phyloP scores from a whole-genome alignment of 1,284 basidiomycete species.

The Athelia sp. region DNA sequence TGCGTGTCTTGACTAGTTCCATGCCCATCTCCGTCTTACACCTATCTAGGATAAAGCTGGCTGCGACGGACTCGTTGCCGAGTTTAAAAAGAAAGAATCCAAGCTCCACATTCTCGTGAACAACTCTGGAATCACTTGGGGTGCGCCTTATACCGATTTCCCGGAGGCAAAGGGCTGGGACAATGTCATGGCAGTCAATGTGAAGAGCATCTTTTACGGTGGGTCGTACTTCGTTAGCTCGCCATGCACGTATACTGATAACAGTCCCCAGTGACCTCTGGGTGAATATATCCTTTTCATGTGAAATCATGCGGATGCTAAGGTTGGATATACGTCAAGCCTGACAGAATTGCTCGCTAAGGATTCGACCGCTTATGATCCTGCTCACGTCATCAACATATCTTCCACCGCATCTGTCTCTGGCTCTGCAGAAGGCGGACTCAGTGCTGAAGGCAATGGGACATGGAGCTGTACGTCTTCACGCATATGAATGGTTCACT shows the following conservation, averaged over 20 bases:
- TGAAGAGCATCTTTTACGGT: constrained; percentile 81
- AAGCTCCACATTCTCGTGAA: constrained; percentile 79
- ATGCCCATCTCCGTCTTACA: constrained; percentile 1
- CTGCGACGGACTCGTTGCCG: constrained; percentile 67
- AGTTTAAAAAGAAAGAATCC: constrained; percentile 63
- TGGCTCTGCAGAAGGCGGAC: constrained; percentile 43
- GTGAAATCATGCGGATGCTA: background rate
- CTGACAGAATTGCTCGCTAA: constrained; percentile 63
- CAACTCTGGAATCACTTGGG: constrained; percentile 81
- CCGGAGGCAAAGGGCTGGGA: constrained; percentile 85
- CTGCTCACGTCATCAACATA: constrained; percentile 77
- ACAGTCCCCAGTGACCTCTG: constrained; percentile 51
- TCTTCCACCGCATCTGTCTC: constrained; percentile 69
- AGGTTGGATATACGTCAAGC: constrained; percentile 24
- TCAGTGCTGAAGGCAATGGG: constrained; percentile 59
- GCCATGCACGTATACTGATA: background rate
- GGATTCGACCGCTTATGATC: constrained; percentile 61
- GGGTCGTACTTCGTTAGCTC: background rate
- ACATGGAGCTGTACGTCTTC: constrained; percentile 76
- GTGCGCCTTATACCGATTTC: constrained; percentile 67
- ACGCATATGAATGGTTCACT: background rate
- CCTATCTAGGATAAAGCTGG: constrained; percentile 65
- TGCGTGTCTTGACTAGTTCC: constrained; percentile 30
- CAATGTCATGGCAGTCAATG: constrained; percentile 71
- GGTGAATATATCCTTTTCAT: constrained; percentile 35